Conservation (phyloP, 2,329 filamentous ascomycete genomes). For the Diplocarpon mali region DNA sequence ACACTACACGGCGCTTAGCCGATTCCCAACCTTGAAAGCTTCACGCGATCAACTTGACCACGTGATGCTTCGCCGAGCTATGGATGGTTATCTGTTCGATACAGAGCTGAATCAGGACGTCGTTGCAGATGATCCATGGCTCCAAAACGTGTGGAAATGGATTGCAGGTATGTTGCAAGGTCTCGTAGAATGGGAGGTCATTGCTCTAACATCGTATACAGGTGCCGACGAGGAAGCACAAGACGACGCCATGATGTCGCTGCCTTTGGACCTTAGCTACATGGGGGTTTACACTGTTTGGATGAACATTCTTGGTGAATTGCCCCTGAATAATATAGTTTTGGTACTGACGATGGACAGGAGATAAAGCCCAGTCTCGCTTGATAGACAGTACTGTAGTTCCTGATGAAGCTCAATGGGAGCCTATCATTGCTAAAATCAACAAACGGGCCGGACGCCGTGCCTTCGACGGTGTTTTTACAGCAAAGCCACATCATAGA, state of each 20-base stretch:
- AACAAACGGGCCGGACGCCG: constrained; percentile 52
- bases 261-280: constrained; percentile 61
- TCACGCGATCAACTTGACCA: constrained; percentile 31
- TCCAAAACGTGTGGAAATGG: constrained; percentile 73
- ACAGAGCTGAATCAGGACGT: constrained; percentile 53
- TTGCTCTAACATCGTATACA: constrained; percentile 19
- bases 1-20: constrained; percentile 33
- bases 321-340: not conserved
- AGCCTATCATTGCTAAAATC: constrained; percentile 50
- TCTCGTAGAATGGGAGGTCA: not conserved
- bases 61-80: constrained; percentile 47
- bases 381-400: constrained; percentile 34
- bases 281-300: constrained; percentile 65
- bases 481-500: constrained; percentile 57
- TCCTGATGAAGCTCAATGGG: constrained; percentile 42
- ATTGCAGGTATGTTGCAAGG: constrained; percentile 44
- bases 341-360: constrained; percentile 25
- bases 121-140: constrained; percentile 60
- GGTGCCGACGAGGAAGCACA: constrained; percentile 53
- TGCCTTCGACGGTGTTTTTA: constrained; percentile 50
- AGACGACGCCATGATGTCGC: constrained; percentile 59
- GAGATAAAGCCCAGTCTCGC: constrained; percentile 37
- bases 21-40: constrained; percentile 8
- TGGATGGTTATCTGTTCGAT: constrained; percentile 53
- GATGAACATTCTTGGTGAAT: constrained; percentile 54